A percentile compares a stretch with the other conserved stretches of the same genome.
These are phyloP conservation scores for Colletotrichum phormii DNA, from an alignment of 2,329 filamentous ascomycete genomes.

Conservation along the genomic window DNA sequence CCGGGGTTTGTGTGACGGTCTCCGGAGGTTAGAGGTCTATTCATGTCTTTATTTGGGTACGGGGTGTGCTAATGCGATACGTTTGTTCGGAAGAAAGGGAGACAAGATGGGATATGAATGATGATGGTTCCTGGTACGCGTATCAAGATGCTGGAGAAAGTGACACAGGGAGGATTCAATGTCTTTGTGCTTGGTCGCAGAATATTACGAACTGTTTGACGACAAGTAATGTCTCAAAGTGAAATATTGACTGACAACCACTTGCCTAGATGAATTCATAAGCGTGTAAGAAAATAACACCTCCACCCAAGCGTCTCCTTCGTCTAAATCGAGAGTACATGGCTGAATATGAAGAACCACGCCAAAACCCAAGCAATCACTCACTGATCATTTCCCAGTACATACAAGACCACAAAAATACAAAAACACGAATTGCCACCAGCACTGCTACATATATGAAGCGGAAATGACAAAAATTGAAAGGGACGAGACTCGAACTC, in stretches of 20 bases:
- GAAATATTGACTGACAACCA: too few relatives aligned
- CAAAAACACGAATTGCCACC: too few relatives aligned
- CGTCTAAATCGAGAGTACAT: too few relatives aligned
- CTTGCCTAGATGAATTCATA: too few relatives aligned
- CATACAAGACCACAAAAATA: too few relatives aligned
- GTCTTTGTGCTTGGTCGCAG: background rate
- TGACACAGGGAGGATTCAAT: background rate
- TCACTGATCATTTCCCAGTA: too few relatives aligned
- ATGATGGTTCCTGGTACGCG: background rate
- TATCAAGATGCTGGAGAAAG: background rate
- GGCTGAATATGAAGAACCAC: too few relatives aligned
- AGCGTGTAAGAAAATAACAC: too few relatives aligned
- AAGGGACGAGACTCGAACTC: slow-evolving; percentile 25
- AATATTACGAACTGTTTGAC: too few relatives aligned
- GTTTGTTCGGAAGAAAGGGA: background rate
- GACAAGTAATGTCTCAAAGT: too few relatives aligned
- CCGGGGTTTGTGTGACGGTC: background rate
- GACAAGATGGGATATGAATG: background rate
- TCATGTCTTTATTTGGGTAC: background rate
- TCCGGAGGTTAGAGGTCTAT: background rate
- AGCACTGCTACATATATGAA: background rate
- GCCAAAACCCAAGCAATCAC: too few relatives aligned
- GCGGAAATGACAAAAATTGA: background rate
- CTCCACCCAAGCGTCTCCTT: too few relatives aligned
- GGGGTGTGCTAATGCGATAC: background rate